Evolutionary conservation across 2,329 filamentous ascomycete species (phyloP), one percentile per base, ranked within the genome.

Genomic region (Penicillium decumbens): DNA sequence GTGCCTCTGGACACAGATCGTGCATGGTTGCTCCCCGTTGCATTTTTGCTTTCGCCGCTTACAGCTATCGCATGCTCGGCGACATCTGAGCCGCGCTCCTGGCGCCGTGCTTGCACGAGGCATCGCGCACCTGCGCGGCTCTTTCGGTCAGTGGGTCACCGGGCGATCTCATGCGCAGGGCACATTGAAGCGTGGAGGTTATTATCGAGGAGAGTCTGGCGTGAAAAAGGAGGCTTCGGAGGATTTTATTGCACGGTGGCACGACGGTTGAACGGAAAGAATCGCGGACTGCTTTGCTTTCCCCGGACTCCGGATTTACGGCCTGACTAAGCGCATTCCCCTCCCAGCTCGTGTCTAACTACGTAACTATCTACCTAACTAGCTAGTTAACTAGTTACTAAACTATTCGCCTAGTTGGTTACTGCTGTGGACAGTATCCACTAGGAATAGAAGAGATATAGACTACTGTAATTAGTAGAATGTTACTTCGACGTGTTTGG

Each of bases 41-140:
- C 77, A 80, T 60, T 78, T 78, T 51, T 79, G 76, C 55, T 77
- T 77, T 44, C 75, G 66, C 23, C 70, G 59, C 54, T 74, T 76
- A 64, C 73, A 76, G 42, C 69, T 72, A 48, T 74, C 69, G 57
- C 73, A 76, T 13, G 72, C 73, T 44, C 69, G 65, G 35, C 65
- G 59, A 50, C 68, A 70, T 39, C 67, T 64, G 40, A 69, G 64
- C 20, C 66, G 64, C 25, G 60, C 60, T 8, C 66, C 61, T 4
- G 65, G 56, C 27, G 59, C 47, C 1, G 64, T 60, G 47, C 59
- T 67, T 15, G 62, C 64, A 45, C 62, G 58, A 50, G 65, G 66
- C 66, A 68, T 68, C 18, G 25, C 41, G 53, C 41, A 43, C 43
- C 35, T 30, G 35, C 41, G 39, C 41, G 43, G 47, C 42, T 56